A percentile compares a stretch with the other conserved stretches of the same genome.
Conservation (phyloP, 2,329 filamentous ascomycete genomes). For the Tolypocladium ovalisporum region DNA sequence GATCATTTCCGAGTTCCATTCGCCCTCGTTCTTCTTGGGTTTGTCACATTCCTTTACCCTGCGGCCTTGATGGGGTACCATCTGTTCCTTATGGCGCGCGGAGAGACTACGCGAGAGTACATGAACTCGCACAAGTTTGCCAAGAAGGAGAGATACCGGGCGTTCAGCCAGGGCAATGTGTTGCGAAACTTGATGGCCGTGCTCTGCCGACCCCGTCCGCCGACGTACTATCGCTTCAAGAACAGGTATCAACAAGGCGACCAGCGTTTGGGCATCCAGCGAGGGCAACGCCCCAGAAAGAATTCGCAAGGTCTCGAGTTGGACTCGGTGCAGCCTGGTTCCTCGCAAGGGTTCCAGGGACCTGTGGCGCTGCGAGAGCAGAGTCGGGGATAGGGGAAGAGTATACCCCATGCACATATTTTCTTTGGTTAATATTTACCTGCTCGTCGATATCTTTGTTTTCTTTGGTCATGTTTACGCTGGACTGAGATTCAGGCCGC, state of each 20-base stretch:
- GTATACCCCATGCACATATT: not conserved
- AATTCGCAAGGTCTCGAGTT: constrained; percentile 57
- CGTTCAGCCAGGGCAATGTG: constrained; percentile 70
- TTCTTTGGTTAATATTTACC: not conserved
- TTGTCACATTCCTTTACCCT: constrained; percentile 69
- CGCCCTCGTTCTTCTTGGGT: constrained; percentile 76
- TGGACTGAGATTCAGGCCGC: too few species aligned
- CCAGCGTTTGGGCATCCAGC: constrained; percentile 59
- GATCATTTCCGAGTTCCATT: constrained; percentile 68
- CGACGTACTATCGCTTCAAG: constrained; percentile 87
- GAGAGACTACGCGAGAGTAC: constrained; percentile 93
- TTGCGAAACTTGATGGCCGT: constrained; percentile 74
- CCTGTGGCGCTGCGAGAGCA: constrained; percentile 34
- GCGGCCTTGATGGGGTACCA: constrained; percentile 79
- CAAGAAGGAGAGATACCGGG: constrained; percentile 81
- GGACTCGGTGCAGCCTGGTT: constrained; percentile 46
- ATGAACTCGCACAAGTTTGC: constrained; percentile 92
- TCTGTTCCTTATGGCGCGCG: constrained; percentile 77
- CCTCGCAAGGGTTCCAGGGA: constrained; percentile 40
- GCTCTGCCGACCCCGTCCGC: constrained; percentile 70
- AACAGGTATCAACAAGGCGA: constrained; percentile 65
- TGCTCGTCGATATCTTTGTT: not conserved
- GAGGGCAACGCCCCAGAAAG: constrained; percentile 29
- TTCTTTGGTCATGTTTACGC: not conserved
- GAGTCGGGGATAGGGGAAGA: constrained; percentile 4